Conservation (phyloP, 345 rosid species). For the Rhizophora mangle region DNA sequence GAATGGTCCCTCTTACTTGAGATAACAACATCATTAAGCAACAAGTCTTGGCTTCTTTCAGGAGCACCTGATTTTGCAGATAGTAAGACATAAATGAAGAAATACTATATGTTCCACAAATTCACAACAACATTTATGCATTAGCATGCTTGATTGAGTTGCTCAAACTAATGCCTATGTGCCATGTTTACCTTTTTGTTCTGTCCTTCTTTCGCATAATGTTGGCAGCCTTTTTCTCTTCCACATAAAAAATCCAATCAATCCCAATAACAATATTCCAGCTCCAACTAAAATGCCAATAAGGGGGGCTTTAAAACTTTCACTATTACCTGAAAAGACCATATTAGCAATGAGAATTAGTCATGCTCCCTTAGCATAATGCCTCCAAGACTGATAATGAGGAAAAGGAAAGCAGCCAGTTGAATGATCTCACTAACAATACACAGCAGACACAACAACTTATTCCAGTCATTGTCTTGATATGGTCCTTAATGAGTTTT, state of each 20-base stretch:
- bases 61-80: slow-evolving; percentile 30
- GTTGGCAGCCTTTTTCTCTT: slow-evolving; percentile 39
- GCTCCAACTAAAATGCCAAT: slow-evolving; percentile 47
- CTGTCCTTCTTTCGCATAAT: slow-evolving; percentile 10
- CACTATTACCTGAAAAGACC: slow-evolving; percentile 39
- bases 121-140: too few relatives aligned
- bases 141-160: neutral
- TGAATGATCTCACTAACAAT: neutral
- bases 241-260: slow-evolving; percentile 40
- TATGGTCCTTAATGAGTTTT: too few relatives aligned
- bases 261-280: slow-evolving; percentile 39
- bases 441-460: too few relatives aligned
- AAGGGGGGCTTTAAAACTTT: slow-evolving; percentile 20
- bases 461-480: too few relatives aligned
- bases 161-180: neutral
- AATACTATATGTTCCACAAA: neutral
- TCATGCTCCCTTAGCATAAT: neutral
- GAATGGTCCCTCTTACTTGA: slow-evolving; percentile 54
- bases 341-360: neutral
- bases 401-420: neutral
- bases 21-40: slow-evolving; percentile 53
- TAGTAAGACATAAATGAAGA: neutral
- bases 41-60: slow-evolving; percentile 64
- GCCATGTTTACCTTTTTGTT: slow-evolving; percentile 33
- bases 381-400: neutral